Base-by-base conservation (phyloP, 495 filamentous ascomycete genomes). In the Aspergillus bridgeri region DNA sequence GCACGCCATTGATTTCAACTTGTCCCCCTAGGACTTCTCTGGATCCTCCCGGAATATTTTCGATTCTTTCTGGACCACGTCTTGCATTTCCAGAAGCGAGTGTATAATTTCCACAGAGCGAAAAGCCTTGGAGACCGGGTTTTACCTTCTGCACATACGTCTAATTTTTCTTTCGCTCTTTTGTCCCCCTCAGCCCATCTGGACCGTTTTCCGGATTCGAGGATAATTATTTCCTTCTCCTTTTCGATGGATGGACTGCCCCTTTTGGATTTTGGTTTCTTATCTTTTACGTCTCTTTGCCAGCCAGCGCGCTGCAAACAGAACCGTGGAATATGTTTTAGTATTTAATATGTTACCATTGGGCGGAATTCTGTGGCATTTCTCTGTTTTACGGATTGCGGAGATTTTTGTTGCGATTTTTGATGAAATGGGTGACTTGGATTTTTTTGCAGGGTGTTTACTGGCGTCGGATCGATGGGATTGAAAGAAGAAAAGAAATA, bases 401-500 rank as follows among this genome's bases (percentile, higher is more conserved):
- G 47, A 22, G 58, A 27, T 38, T 42, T 57, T 57, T 42, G 22
- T 29, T 60, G 23, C 56, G 21, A 48, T 55, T 42, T 42, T 51
- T 29, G 27, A 29, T 29, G 27, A 29, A 27, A 29, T 29, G 27
- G 33, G 44, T 53, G 51, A 46, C 8, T 44, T 57, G 43, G 47
- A 53, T 53, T 56, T 61, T 38, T 33, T 38, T 38, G 33, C 33
- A 38, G 33, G 33, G 33, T 38, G 33, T 38, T 38, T 38, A 38
- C 33, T 38, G 33, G 33, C 33, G 33, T 38, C 33, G 33, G 33
- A 38, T 38, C 29, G 59, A 42, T 56, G 59, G 65, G 54, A 62
- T 55, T n/a, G 45, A 51, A 55, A 60, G 33, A 54, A 59, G 53
- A 60, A 57, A 56, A 62, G 54, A 60, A 60, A 64, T 64, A 64